Percentiles rank a stretch among this genome's conserved stretches.
Conservation (phyloP, 805 yeast genomes). For the Brettanomyces bruxellensis region DNA sequence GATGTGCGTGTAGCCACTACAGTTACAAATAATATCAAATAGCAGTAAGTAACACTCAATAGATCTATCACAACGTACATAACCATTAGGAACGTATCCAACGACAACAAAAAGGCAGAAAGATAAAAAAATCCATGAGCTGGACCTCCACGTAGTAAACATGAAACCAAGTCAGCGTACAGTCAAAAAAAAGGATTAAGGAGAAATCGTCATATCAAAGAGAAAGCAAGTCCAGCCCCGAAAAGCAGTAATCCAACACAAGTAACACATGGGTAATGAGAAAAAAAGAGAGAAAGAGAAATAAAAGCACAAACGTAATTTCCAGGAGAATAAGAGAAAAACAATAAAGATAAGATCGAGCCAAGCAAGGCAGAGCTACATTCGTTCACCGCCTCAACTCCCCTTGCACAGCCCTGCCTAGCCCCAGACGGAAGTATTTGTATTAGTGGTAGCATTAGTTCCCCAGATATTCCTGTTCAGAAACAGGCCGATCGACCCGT, state of each 20-base stretch:
- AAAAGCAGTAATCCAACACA: too few species aligned
- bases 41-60: not conserved
- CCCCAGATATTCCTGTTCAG: slow-evolving; percentile 5
- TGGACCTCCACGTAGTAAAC: too few species aligned
- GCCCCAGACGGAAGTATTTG: slow-evolving; percentile 10
- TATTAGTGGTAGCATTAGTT: slow-evolving; percentile 2
- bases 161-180: too few species aligned
- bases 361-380: too few species aligned
- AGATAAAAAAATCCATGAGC: too few species aligned
- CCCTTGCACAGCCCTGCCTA: not conserved
- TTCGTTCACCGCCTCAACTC: too few species aligned
- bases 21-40: not conserved
- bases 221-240: too few species aligned
- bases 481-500: not conserved
- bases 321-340: not conserved
- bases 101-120: not conserved
- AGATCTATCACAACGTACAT: not conserved
- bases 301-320: not conserved
- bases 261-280: too few species aligned
- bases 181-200: too few species aligned
- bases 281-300: too few species aligned
- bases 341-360: not conserved
- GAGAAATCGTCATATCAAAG: too few species aligned
- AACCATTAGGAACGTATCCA: not conserved
- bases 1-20: not conserved